Evolutionary conservation across 2,329 filamentous ascomycete species (phyloP), one percentile per base, ranked within the genome.

Genomic region (Venturia pyrina): DNA sequence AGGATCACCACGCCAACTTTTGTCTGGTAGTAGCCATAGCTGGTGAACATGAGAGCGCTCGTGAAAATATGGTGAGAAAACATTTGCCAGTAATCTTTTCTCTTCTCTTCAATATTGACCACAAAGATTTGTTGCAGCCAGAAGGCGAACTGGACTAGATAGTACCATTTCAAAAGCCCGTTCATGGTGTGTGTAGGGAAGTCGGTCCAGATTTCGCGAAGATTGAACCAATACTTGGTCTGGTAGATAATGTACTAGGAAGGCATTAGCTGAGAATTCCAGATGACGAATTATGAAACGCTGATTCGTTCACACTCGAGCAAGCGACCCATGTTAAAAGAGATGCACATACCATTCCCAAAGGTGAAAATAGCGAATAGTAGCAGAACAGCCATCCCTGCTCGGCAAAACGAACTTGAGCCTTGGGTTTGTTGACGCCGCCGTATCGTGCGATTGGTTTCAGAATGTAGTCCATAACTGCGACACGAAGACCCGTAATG

Each of bases 41-140:
- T 93, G 41, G 87, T 84, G 66, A 87, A 87, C 69, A 99, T 87
- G 57, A 99, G 85, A 5, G 82, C 80, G 72, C 88, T 90, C 24
- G 95, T 99, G 74, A 98, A 87, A 74, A 97, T 85, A 78, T 99
- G 95, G 76, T 98, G 95, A 21, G 87, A 88, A 70, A 98, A 87
- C 95, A 98, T 98, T 77, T 98, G 93, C 80, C 87, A 89, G 77
- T 97, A 89, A 72, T 99, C 95, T 79, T 98, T 98, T 72, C 95
- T 86, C 70, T 89, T 87, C 78, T 96, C 90, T 78, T 99, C 95
- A 67, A 98, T 92, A 77, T 97, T 89, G 75, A 98, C 91, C 66
- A 97, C 91, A 41, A 97, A 81, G 69, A 98, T 89, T 78, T 96
- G 93, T 78, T 98, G 93, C 61, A 97, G 77, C 89, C 91, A 97